A percentile compares a stretch with the other conserved stretches of the same genome.
These are phyloP conservation scores for Phytopythium sindhum DNA, from an alignment of 352 stramenopile genomes.

Conservation along the genomic window DNA sequence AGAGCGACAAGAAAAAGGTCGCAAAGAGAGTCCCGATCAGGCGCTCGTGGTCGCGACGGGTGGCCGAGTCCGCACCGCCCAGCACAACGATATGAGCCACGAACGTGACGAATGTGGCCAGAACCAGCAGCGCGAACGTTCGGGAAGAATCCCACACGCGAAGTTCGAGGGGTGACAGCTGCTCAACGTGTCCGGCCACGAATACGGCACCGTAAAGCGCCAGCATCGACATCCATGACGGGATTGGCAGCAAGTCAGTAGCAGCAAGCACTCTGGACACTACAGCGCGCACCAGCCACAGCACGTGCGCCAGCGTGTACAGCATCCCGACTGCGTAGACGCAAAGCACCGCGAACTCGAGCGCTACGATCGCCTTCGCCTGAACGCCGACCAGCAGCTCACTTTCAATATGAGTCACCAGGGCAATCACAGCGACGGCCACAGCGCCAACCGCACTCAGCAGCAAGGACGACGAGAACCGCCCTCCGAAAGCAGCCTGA, in stretches of 20 bases:
- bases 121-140: constrained; percentile 43
- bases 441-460: neutral
- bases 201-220: constrained; percentile 35
- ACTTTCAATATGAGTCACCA: neutral
- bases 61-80: constrained; percentile 29
- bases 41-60: constrained; percentile 40
- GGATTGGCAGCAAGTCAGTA: constrained; percentile 12
- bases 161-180: constrained; percentile 21
- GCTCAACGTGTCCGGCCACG: constrained; percentile 33
- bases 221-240: constrained; percentile 48
- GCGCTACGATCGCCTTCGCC: constrained; percentile 3
- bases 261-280: constrained; percentile 31
- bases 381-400: neutral
- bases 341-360: constrained; percentile 47
- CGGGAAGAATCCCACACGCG: constrained; percentile 24
- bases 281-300: constrained; percentile 38
- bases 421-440: neutral
- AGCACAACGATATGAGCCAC: constrained; percentile 48
- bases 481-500: neutral
- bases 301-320: constrained; percentile 34
- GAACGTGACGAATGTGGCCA: constrained; percentile 44
- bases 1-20: constrained; percentile 44
- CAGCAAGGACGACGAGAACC: neutral
- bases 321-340: constrained; percentile 51
- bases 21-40: constrained; percentile 59